Percentiles rank a stretch among this genome's conserved stretches.
These are phyloP conservation scores for Dictyostelium gargantuum DNA, from an alignment of 208 protist species.

Conservation along the genomic window DNA sequence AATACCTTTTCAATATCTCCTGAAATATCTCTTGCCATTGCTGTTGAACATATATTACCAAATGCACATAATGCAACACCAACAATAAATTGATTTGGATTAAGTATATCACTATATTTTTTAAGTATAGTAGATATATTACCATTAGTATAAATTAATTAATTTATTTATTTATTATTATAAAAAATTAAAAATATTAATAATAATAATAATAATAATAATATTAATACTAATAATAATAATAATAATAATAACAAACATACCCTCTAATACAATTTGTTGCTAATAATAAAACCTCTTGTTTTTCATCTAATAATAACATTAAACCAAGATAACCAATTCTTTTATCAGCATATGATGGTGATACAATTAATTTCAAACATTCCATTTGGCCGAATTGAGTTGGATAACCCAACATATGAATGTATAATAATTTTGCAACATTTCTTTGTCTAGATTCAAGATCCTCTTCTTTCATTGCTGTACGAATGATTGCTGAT, in stretches of 20 bases:
- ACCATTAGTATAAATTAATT: not conserved
- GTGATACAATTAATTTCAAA: slow-evolving; percentile 91
- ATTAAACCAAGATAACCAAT: slow-evolving; percentile 93
- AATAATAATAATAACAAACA: slow-evolving; percentile 14
- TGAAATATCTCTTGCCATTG: slow-evolving; percentile 96
- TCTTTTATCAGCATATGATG: slow-evolving; percentile 91
- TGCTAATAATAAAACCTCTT: slow-evolving; percentile 91
- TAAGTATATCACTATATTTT: slow-evolving; percentile 81
- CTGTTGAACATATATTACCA: slow-evolving; percentile 92
- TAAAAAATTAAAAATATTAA: not conserved
- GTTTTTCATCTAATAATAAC: slow-evolving; percentile 92
- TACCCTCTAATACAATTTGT: slow-evolving; percentile 91
- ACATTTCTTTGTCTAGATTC: slow-evolving; percentile 97
- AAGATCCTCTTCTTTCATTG: slow-evolving; percentile 92
- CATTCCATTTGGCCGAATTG: slow-evolving; percentile 95
- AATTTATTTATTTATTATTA: not conserved
- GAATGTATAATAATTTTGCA: slow-evolving; percentile 95
- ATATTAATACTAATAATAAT: not conserved
- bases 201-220: not conserved
- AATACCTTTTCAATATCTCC: slow-evolving; percentile 93
- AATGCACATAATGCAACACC: slow-evolving; percentile 90
- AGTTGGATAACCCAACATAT: slow-evolving; percentile 94
- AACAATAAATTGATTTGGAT: slow-evolving; percentile 89
- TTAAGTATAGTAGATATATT: not conserved
- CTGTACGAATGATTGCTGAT: slow-evolving; percentile 93